Evolutionary conservation across 2,329 filamentous ascomycete species (phyloP).

Genomic region (Escovopsis sp.): DNA sequence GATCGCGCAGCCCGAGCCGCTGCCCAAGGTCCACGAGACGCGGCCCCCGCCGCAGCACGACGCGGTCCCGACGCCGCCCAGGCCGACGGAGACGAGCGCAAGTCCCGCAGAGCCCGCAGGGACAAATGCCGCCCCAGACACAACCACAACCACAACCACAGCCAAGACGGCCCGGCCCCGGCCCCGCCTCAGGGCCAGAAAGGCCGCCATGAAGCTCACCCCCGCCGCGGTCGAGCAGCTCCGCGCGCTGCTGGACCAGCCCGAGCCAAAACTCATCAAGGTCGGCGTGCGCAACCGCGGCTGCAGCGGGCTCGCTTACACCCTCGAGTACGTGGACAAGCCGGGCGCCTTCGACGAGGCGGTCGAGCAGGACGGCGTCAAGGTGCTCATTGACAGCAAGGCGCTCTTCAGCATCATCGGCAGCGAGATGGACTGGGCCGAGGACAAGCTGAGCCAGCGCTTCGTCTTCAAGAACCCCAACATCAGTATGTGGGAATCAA

Average conservation of each 20-base stretch:
- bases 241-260: constrained; percentile 61
- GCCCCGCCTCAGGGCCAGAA: constrained; percentile 45
- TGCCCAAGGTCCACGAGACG: constrained; percentile 39
- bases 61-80: constrained; percentile 9
- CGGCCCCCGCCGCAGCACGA: constrained; percentile 24
- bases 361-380: constrained; percentile 91
- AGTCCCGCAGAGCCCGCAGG: constrained; percentile 2
- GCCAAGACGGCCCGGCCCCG: constrained; percentile 31
- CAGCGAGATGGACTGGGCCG: constrained; percentile 97
- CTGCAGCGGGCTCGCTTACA: constrained; percentile 85
- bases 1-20: constrained; percentile 27
- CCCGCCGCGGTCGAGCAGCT: constrained; percentile 68
- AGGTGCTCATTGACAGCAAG: constrained; percentile 92
- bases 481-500: constrained; percentile 59
- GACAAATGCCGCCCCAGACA: neutral
- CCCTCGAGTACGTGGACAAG: constrained; percentile 91
- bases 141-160: constrained; percentile 3
- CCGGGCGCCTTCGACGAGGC: constrained; percentile 76
- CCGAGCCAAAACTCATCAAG: constrained; percentile 82
- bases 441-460: constrained; percentile 82
- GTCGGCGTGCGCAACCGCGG: constrained; percentile 89
- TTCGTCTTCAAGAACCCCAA: constrained; percentile 97
- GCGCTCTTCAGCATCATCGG: constrained; percentile 96
- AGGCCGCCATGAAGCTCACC: constrained; percentile 82
- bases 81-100: too few species aligned